Conservation (phyloP, 2,329 filamentous ascomycete genomes). For the Drechslerella stenobrocha region DNA sequence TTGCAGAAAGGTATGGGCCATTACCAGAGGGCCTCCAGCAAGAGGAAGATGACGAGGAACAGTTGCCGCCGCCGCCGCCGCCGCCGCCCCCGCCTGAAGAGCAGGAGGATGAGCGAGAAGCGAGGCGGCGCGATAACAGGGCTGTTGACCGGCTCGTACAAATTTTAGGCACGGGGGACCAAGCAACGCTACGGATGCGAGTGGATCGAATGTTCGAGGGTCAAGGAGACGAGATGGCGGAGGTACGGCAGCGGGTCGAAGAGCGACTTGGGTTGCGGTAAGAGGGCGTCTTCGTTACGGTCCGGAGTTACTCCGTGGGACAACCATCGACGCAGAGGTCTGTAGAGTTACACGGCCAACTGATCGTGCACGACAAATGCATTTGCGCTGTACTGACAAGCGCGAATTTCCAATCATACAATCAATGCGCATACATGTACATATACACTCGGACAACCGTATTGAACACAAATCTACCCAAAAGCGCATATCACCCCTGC, state of each 20-base stretch:
- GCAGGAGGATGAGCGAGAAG: constrained; percentile 54
- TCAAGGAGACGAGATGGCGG: constrained; percentile 42
- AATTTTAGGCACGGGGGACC: constrained; percentile 38
- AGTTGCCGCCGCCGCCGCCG: background rate
- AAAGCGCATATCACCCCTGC: constrained; percentile 6
- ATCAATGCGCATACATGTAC: background rate
- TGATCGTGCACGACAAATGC: background rate
- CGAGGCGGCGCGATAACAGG: constrained; percentile 57
- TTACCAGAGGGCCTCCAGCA: background rate
- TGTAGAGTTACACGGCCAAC: no score
- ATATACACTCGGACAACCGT: no score
- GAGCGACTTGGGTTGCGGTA: constrained; percentile 30
- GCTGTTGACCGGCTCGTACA: constrained; percentile 46
- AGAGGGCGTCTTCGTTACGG: background rate
- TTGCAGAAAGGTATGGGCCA: constrained; percentile 11
- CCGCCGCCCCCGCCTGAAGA: constrained; percentile 51
- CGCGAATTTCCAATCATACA: background rate
- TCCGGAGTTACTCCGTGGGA: no score
- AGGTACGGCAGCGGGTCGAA: constrained; percentile 35
- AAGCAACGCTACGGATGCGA: constrained; percentile 17
- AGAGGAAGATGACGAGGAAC: constrained; percentile 48
- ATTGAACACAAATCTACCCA: no score
- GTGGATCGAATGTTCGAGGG: constrained; percentile 48
- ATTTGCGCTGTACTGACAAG: background rate
- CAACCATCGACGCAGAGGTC: no score